Evolutionary conservation across 129 eudicot genomes (phyloP).

Genomic region (Solidago caesia): DNA sequence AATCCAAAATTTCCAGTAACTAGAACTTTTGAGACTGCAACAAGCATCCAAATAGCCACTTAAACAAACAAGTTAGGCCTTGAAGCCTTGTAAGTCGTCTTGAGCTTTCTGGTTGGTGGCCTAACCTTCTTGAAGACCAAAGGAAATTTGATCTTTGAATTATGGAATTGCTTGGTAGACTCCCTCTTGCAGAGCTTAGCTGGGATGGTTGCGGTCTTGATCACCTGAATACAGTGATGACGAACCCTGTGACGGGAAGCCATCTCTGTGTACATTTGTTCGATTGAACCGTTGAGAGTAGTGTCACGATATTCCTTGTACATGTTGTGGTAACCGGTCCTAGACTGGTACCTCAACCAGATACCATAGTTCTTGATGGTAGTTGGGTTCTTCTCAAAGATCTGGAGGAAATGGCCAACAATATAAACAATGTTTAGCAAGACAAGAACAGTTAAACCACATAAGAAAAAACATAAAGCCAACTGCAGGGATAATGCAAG

Average conservation of each 20-base stretch:
- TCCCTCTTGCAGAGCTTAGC: conserved; percentile 97
- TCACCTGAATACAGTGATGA: conserved; percentile 81
- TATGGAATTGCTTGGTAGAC: conserved; percentile 85
- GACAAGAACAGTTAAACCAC: background rate
- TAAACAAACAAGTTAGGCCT: conserved; percentile 89
- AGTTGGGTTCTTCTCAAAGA: conserved; percentile 84
- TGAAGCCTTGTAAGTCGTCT: conserved; percentile 94
- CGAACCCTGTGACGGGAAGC: conserved; percentile 97
- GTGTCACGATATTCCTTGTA: conserved; percentile 97
- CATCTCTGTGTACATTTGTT: conserved; percentile 97
- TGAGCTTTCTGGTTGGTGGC: conserved; percentile 87
- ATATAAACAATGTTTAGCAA: background rate
- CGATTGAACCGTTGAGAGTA: conserved; percentile 73
- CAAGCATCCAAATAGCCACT: conserved; percentile 18
- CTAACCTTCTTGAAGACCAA: conserved; percentile 82
- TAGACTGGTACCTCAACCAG: conserved; percentile 85
- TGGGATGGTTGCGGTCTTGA: conserved; percentile 89
- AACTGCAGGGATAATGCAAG: background rate
- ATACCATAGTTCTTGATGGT: conserved; percentile 89
- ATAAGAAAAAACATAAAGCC: background rate
- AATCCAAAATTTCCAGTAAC: conserved; percentile 31
- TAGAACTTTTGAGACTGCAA: conserved; percentile 18
- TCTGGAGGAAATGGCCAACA: conserved; percentile 23
- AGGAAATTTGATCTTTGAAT: conserved; percentile 87
- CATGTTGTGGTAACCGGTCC: conserved; percentile 95